phyloP scores from a whole-genome alignment of 1,284 basidiomycete genomes.

The Cryptococcus jaspeensis region DNA sequence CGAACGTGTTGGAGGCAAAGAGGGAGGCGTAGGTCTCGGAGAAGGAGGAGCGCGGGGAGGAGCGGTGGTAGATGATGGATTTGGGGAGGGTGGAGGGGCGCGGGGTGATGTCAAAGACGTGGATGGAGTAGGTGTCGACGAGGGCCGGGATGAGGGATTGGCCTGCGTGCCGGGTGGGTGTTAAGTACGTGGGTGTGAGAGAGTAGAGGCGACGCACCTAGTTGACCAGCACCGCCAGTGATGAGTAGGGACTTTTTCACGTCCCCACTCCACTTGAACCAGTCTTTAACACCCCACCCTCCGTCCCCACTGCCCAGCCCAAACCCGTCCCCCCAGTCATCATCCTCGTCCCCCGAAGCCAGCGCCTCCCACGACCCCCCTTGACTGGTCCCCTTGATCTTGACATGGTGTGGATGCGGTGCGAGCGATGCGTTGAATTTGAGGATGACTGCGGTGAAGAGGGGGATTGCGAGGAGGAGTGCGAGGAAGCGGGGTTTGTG shows the following conservation, averaged over 20 bases:
- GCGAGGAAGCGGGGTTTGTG: constrained; percentile 49
- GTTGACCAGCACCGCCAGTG: constrained; percentile 44
- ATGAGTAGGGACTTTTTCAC: constrained; percentile 29
- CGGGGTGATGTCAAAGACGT: constrained; percentile 33
- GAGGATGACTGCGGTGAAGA: constrained; percentile 3
- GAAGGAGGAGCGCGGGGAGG: constrained; percentile 20
- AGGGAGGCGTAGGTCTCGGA: constrained; percentile 19
- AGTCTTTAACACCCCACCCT: constrained; percentile 11
- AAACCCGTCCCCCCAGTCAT: not conserved
- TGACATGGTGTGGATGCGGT: not conserved
- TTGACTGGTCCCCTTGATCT: constrained; percentile 6
- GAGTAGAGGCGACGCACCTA: constrained; percentile 21
- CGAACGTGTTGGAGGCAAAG: constrained; percentile 23
- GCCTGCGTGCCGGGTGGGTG: constrained; percentile 15
- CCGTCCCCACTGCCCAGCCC: not conserved
- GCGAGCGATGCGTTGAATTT: not conserved
- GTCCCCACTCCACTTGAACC: constrained; percentile 19
- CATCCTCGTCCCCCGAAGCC: constrained; percentile 1
- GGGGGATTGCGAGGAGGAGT: constrained; percentile 53
- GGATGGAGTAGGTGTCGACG: constrained; percentile 25
- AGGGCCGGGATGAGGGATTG: constrained; percentile 31
- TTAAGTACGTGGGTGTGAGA: not conserved
- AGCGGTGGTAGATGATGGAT: constrained; percentile 22
- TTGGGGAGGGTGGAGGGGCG: constrained; percentile 23
- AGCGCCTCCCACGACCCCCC: constrained; percentile 17